These are phyloP conservation scores for Acaromyces ingoldii DNA, from an alignment of 1,284 basidiomycete genomes.

Conservation along the genomic window DNA sequence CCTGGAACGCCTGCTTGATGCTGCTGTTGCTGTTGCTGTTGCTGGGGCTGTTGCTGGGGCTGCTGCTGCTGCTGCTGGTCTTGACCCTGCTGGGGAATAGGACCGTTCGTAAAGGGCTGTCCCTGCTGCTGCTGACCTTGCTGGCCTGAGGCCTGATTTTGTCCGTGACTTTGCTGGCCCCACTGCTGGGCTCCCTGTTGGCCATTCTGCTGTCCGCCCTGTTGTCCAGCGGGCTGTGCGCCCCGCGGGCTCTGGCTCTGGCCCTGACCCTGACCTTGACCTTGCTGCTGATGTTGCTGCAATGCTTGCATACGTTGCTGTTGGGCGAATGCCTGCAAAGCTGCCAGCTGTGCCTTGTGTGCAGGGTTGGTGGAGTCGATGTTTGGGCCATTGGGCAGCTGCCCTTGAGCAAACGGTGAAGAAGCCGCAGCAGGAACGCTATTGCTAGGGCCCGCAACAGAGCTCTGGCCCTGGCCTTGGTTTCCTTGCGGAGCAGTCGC, in stretches of 20 bases:
- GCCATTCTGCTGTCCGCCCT: neutral
- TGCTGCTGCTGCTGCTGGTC: neutral
- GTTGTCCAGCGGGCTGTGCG: neutral
- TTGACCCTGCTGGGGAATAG: constrained; percentile 1
- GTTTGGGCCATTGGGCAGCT: neutral
- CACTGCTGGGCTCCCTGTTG: neutral
- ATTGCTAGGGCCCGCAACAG: too few species aligned
- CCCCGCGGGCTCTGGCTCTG: too few species aligned
- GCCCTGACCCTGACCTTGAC: constrained; percentile 1
- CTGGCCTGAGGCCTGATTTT: neutral
- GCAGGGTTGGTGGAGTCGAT: constrained; percentile 8
- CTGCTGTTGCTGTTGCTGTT: neutral
- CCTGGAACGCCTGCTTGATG: neutral
- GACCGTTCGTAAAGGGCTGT: neutral
- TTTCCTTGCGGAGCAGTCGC: neutral
- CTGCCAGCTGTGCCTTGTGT: constrained; percentile 14
- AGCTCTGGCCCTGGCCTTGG: too few species aligned
- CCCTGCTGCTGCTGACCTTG: constrained; percentile 3
- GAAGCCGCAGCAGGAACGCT: too few species aligned
- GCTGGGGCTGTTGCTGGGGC: neutral
- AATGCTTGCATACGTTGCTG: constrained; percentile 10
- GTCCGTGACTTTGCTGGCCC: neutral
- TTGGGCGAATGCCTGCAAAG: constrained; percentile 14
- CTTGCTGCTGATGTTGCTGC: constrained; percentile 2
- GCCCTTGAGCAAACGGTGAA: too few species aligned